Evolutionary conservation across 1,284 basidiomycete genomes (phyloP).

Genomic region (Fereydounia khargensis): DNA sequence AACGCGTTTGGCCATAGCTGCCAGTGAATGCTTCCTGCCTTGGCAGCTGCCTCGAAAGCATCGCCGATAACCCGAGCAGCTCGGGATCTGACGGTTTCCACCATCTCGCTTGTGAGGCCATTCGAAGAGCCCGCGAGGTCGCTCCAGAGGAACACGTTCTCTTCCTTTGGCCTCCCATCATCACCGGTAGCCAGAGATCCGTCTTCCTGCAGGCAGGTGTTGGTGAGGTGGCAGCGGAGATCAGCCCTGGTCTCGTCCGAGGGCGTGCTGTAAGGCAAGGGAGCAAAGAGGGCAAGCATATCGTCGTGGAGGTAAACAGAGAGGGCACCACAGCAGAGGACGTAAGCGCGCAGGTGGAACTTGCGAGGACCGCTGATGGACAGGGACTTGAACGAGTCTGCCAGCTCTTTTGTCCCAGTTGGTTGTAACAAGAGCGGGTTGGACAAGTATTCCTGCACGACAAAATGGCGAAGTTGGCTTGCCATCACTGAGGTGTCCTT

Average conservation of each 20-base stretch:
- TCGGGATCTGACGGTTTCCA: constrained; percentile 17
- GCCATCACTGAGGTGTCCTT: constrained; percentile 50
- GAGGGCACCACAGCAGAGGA: constrained; percentile 67
- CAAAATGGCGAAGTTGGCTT: constrained; percentile 91
- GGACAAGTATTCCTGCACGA: constrained; percentile 84
- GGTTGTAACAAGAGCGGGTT: constrained; percentile 72
- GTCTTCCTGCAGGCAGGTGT: constrained; percentile 79
- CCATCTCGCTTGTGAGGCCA: constrained; percentile 60
- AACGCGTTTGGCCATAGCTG: constrained; percentile 87
- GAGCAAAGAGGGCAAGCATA: constrained; percentile 78
- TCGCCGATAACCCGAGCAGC: constrained; percentile 65
- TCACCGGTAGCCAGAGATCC: constrained; percentile 31
- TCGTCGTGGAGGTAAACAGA: constrained; percentile 67
- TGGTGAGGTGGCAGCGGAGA: constrained; percentile 82
- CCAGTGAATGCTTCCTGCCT: constrained; percentile 76
- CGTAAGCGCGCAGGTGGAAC: constrained; percentile 94
- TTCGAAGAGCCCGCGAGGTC: constrained; percentile 58
- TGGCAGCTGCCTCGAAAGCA: constrained; percentile 78
- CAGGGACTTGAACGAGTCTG: constrained; percentile 48
- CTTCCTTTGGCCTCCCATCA: constrained; percentile 27
- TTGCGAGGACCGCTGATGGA: constrained; percentile 46
- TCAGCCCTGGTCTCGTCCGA: constrained; percentile 59
- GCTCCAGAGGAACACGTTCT: constrained; percentile 39
- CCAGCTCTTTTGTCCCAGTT: constrained; percentile 60
- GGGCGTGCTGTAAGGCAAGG: constrained; percentile 23